Evolutionary conservation across 2,329 filamentous ascomycete genomes (phyloP), one percentile per base, ranked within the genome.

Genomic region (Sordariomycetes sp.): DNA sequence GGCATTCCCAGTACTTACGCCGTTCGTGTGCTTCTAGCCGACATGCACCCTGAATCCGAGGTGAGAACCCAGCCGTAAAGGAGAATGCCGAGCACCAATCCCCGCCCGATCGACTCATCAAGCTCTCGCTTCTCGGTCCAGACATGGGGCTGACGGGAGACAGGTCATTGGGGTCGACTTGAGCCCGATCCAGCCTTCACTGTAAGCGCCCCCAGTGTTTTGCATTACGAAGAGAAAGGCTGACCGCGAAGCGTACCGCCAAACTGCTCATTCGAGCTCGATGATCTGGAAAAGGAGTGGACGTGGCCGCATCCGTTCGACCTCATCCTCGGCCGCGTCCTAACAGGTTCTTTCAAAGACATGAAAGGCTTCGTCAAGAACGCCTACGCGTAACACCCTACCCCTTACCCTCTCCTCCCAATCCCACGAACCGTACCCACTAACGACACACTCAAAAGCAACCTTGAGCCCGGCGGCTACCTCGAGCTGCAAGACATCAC

Each of bases 251-350:
- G 60, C 53, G 76, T 83, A 2, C 81, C 82, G 2, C 74, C 76
- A 52, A 87, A 86, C 63, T 79, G 84, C 58, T 76, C 79, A 61
- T 87, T 86, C 61, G 74, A 84, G 60, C 76, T 86, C 53, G 83
- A 86, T 66, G 82, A 87, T 64, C 77, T 80, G 40, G 79, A 82
- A 63, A 74, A 68, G 34, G 66, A 71, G n/a, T 75, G 72, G 72
- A 79, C 69, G 68, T 80, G 70, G 52, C 71, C 75, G 1, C 64
- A 76, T 57, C 67, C 75, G 55, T 83, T 83, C 64, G 82, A 86
- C 68, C 81, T 77, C 63, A 76, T 87, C 57, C 83, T 85, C 64
- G 75, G 78, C 18, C 74, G 83, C 3, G 76, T 65, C 10, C 66
- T 84, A 1, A 74, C 83, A 59, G 67, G 69, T 11, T 32, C 24